Conservation (phyloP, 2,329 filamentous ascomycete genomes). For the Lachnellula arida region DNA sequence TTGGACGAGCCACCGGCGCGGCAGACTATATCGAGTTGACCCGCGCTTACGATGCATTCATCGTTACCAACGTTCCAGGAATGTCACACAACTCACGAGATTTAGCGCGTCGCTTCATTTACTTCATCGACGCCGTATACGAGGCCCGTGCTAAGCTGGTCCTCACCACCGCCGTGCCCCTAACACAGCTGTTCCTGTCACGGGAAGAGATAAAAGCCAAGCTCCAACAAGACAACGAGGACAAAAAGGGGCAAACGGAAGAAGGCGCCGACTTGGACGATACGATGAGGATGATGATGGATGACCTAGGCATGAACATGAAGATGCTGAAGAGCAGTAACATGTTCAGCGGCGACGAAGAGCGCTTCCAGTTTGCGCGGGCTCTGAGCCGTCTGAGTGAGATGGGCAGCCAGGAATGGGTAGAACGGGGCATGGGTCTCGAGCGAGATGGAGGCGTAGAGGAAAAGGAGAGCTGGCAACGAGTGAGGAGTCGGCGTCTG, state of each 20-base stretch:
- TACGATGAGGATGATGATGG: constrained; percentile 75
- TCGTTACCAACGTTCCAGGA: constrained; percentile 84
- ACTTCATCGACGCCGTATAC: constrained; percentile 95
- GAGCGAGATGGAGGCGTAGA: constrained; percentile 38
- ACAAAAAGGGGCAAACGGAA: constrained; percentile 37
- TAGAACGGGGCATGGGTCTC: constrained; percentile 66
- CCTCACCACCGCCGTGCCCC: constrained; percentile 79
- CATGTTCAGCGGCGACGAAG: constrained; percentile 91
- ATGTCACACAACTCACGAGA: constrained; percentile 88
- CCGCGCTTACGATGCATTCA: constrained; percentile 84
- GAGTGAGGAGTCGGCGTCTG: constrained; percentile 43
- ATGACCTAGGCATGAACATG: constrained; percentile 82
- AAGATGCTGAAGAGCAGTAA: constrained; percentile 77
- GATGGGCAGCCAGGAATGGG: constrained; percentile 95
- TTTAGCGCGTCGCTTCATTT: constrained; percentile 89
- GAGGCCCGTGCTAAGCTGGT: constrained; percentile 92
- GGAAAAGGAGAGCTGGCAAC: constrained; percentile 44
- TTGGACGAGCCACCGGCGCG: constrained; percentile 81
- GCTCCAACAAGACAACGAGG: constrained; percentile 42
- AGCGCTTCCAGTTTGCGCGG: constrained; percentile 91
- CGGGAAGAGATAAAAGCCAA: constrained; percentile 62
- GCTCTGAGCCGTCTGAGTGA: constrained; percentile 80
- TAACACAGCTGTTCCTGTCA: constrained; percentile 82
- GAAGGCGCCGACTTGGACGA: constrained; percentile 47
- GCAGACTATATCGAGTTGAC: constrained; percentile 94